A percentile compares a stretch with the other conserved stretches of the same genome.
Evolutionary conservation across 163 green algal genomes (phyloP).

Genomic region (Smithsoniella earleae): DNA sequence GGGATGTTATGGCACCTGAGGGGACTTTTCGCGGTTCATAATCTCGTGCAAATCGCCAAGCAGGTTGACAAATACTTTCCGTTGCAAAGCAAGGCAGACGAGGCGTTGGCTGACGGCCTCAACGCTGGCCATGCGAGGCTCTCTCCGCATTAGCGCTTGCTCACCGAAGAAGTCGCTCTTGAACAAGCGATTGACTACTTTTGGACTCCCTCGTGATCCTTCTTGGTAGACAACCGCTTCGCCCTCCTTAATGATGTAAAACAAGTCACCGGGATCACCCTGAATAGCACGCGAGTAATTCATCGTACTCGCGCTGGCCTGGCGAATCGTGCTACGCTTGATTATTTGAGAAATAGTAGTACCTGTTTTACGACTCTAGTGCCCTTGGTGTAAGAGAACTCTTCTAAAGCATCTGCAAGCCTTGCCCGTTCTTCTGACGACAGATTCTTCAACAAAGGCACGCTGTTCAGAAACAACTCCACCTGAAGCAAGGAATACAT

Average conservation of each 20-base stretch:
- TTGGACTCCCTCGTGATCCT: slow-evolving; percentile 43
- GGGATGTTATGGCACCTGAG: slow-evolving; percentile 40
- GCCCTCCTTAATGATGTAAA: slow-evolving; percentile 94
- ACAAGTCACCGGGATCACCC: slow-evolving; percentile 77
- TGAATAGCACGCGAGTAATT: slow-evolving; percentile 40
- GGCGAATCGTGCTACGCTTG: neutral
- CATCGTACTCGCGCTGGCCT: neutral
- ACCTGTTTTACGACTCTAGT: slow-evolving; percentile 12
- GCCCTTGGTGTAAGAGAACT: slow-evolving; percentile 43
- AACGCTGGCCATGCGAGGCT: slow-evolving; percentile 53
- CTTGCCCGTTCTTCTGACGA: slow-evolving; percentile 69
- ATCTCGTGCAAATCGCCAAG: slow-evolving; percentile 78
- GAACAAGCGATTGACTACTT: slow-evolving; percentile 88
- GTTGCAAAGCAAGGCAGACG: slow-evolving; percentile 62
- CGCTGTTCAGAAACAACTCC: slow-evolving; percentile 89
- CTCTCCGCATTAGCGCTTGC: slow-evolving; percentile 66
- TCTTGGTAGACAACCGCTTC: slow-evolving; percentile 79
- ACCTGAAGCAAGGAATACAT: slow-evolving; percentile 53
- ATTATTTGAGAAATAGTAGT: neutral
- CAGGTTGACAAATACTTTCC: slow-evolving; percentile 74
- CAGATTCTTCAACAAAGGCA: slow-evolving; percentile 73
- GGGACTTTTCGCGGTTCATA: slow-evolving; percentile 79
- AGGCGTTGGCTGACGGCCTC: slow-evolving; percentile 62
- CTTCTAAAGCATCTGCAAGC: slow-evolving; percentile 66
- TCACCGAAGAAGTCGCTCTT: slow-evolving; percentile 91